phyloP scores from a whole-genome alignment of 1,139 yeast genomes.

The Ogataea hybrid region DNA sequence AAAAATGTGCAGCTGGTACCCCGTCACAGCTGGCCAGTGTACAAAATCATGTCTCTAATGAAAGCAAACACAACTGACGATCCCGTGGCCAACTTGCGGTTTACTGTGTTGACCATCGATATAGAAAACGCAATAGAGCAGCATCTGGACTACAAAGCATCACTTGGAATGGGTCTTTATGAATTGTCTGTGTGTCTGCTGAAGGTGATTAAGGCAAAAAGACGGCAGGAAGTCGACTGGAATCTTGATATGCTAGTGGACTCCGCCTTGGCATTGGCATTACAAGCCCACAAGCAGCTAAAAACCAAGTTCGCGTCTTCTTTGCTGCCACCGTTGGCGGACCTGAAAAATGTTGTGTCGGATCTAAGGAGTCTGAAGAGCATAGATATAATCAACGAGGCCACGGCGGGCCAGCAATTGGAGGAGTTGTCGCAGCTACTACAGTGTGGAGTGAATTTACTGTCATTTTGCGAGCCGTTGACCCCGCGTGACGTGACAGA shows the following conservation, averaged over 20 bases:
- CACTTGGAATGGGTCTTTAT: slow-evolving; percentile 17
- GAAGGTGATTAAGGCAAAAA: slow-evolving; percentile 3
- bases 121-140: slow-evolving; percentile 9
- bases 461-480: slow-evolving; percentile 1
- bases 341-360: slow-evolving; percentile 5
- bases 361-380: slow-evolving; percentile 7
- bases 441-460: slow-evolving; percentile 3
- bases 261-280: slow-evolving; percentile 8
- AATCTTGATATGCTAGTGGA: slow-evolving; percentile 4
- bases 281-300: slow-evolving; percentile 12
- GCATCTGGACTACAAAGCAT: slow-evolving; percentile 3
- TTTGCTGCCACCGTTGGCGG: slow-evolving; percentile 7
- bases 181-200: slow-evolving; percentile 14
- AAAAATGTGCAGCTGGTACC: slow-evolving; percentile 6
- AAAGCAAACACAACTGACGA: slow-evolving; percentile 7
- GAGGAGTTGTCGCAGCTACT: slow-evolving; percentile 1
- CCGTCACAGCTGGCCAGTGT: slow-evolving; percentile 15
- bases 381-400: not conserved
- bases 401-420: not conserved
- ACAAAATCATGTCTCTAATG: slow-evolving; percentile 9
- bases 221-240: slow-evolving; percentile 1
- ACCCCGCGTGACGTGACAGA: not conserved
- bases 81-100: slow-evolving; percentile 11
- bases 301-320: slow-evolving; percentile 5
- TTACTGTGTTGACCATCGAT: slow-evolving; percentile 10